Conservation (phyloP, 2,329 filamentous ascomycete genomes). For the Alternaria novae-zelandiae region DNA sequence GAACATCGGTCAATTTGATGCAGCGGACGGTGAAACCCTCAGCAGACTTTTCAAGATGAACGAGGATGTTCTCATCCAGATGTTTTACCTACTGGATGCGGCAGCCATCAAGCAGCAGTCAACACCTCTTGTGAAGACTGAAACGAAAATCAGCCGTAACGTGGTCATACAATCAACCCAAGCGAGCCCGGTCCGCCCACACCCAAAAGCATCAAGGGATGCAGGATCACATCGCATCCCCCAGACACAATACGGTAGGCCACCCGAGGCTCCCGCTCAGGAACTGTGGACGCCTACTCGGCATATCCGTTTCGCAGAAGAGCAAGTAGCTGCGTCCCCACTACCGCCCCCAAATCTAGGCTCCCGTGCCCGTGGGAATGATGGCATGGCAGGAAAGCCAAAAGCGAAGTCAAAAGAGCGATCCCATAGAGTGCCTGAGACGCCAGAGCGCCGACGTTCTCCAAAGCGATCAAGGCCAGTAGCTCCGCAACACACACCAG, state of each 20-base stretch:
- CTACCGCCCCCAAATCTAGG: constrained; percentile 16
- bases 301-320: constrained; percentile 35
- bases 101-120: constrained; percentile 35
- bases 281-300: constrained; percentile 36
- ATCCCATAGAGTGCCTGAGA: constrained; percentile 30
- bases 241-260: constrained; percentile 45
- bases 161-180: constrained; percentile 44
- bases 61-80: constrained; percentile 36
- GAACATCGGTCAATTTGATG: constrained; percentile 34
- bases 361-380: neutral
- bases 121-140: constrained; percentile 11
- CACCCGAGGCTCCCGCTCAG: constrained; percentile 37
- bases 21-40: constrained; percentile 32
- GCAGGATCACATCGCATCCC: constrained; percentile 26
- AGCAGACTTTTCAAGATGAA: constrained; percentile 34
- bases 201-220: constrained; percentile 8
- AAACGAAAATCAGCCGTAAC: constrained; percentile 13
- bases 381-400: neutral
- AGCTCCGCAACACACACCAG: constrained; percentile 9
- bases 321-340: constrained; percentile 19
- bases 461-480: constrained; percentile 11
- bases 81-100: constrained; percentile 32
- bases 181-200: constrained; percentile 26
- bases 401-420: constrained; percentile 15
- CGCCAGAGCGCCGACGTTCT: constrained; percentile 27